Evolutionary conservation across 768 basidiomycete species (phyloP).

Genomic region (Naematelia encephala): DNA sequence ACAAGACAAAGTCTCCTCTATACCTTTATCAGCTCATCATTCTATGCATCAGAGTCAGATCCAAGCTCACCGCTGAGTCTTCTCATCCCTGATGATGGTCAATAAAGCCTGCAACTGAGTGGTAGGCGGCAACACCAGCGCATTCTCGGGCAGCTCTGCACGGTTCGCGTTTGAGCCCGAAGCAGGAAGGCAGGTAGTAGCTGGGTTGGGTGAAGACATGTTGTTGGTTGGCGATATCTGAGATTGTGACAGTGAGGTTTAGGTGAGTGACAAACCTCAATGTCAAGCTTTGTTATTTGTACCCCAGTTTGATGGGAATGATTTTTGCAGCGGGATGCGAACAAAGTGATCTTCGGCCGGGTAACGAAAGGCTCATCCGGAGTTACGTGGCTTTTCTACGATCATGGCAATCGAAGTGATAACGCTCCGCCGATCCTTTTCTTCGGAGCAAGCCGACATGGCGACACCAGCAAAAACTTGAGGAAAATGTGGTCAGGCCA

Average conservation of each 20-base stretch:
- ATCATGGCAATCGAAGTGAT: no score
- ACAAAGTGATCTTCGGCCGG: not conserved
- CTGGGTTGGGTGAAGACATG: slow-evolving; percentile 26
- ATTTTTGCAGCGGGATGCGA: not conserved
- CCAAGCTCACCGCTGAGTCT: slow-evolving; percentile 62
- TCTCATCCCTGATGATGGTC: slow-evolving; percentile 87
- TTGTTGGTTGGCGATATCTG: not conserved
- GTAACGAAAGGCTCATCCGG: not conserved
- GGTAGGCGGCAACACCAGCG: slow-evolving; percentile 84
- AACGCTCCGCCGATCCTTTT: no score
- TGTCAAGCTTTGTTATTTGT: slow-evolving; percentile 4
- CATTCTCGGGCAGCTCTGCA: slow-evolving; percentile 64
- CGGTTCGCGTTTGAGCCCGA: slow-evolving; percentile 41
- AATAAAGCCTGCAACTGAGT: slow-evolving; percentile 91
- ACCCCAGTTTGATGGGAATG: no score
- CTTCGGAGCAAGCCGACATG: no score
- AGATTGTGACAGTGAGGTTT: no score
- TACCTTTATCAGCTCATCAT: slow-evolving; percentile 7
- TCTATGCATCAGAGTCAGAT: not conserved
- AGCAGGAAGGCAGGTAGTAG: slow-evolving; percentile 34
- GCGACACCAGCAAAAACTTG: no score
- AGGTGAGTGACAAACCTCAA: no score
- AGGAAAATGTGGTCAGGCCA: no score
- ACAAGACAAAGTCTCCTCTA: slow-evolving; percentile 86
- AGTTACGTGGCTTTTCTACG: not conserved